Conservation (phyloP, 257 asterid genomes). For the Solanum piurae region DNA sequence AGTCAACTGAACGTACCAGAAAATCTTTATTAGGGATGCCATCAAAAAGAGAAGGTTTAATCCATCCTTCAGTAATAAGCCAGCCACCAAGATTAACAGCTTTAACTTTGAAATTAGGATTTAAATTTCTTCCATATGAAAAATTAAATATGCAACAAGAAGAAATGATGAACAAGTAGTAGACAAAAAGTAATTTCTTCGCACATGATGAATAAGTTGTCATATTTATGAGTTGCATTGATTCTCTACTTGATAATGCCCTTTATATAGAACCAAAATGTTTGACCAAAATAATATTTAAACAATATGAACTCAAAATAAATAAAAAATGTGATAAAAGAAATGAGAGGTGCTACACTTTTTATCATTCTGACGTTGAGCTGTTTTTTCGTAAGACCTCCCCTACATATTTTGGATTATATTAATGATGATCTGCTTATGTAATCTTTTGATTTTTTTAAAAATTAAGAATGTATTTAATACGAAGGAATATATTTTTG, state of each 20-base stretch:
- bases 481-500: background rate
- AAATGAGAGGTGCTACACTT: background rate
- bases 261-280: background rate
- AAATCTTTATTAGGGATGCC: slow-evolving; percentile 47
- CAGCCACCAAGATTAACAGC: slow-evolving; percentile 75
- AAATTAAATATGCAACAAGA: slow-evolving; percentile 4
- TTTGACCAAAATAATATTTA: background rate
- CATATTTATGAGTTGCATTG: background rate
- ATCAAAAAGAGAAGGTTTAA: slow-evolving; percentile 54
- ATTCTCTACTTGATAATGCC: background rate
- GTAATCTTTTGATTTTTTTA: background rate
- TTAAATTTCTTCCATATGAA: slow-evolving; percentile 9
- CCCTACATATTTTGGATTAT: background rate
- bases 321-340: background rate
- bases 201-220: background rate
- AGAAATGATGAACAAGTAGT: slow-evolving; percentile 6
- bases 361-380: background rate
- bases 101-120: slow-evolving; percentile 19
- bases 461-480: background rate
- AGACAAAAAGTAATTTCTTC: background rate
- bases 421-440: background rate
- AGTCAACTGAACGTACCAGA: slow-evolving; percentile 13
- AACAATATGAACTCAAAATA: background rate
- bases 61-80: slow-evolving; percentile 65
- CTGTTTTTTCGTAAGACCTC: background rate